phyloP scores from a whole-genome alignment of 345 rosid species.

The Bruguiera gymnorhiza region DNA sequence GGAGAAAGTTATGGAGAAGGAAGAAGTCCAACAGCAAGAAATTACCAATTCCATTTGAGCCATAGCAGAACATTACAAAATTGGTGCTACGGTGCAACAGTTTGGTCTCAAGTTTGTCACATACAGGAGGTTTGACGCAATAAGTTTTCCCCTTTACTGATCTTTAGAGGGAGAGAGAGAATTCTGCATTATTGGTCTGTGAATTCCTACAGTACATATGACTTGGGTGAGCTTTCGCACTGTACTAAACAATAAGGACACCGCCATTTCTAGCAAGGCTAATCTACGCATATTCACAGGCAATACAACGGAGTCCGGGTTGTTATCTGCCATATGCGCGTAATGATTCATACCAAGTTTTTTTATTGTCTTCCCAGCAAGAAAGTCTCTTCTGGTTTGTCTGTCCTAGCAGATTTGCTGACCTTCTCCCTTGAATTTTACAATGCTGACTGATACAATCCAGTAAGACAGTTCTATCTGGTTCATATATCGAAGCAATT shows the following conservation, averaged over 20 bases:
- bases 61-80: constrained; percentile 15
- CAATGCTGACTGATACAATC: no score
- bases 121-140: constrained; percentile 3
- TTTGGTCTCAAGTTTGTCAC: background rate
- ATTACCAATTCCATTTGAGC: constrained; percentile 33
- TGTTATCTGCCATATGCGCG: no score
- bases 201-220: constrained; percentile 20
- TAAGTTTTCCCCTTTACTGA: constrained; percentile 1
- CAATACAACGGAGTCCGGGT: no score
- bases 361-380: no score
- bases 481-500: no score
- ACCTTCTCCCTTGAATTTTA: no score
- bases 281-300: no score
- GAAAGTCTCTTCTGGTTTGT: no score
- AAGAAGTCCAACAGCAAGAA: constrained; percentile 46
- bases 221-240: constrained; percentile 2
- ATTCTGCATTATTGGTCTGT: constrained; percentile 11
- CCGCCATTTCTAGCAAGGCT: no score
- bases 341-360: no score
- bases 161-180: background rate
- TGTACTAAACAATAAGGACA: background rate
- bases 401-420: no score
- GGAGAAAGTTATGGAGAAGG: constrained; percentile 71
- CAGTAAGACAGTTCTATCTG: no score
- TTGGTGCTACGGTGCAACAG: background rate